These are phyloP conservation scores for Neckera pumila DNA, from an alignment of 225 moss, liverwort and hornwort species.

Conservation along the genomic window DNA sequence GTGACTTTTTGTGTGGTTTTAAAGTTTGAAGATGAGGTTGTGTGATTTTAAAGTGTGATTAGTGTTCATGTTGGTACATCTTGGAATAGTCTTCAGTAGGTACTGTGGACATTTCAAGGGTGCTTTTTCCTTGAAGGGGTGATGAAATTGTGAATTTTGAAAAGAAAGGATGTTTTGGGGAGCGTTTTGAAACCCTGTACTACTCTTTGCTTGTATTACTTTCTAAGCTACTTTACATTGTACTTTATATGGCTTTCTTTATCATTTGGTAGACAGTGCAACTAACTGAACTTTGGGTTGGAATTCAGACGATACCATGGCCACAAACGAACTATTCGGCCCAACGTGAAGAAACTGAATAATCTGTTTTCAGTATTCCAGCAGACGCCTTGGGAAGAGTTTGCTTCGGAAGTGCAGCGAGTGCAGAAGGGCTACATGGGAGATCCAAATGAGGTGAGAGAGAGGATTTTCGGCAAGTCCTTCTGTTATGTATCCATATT, in stretches of 20 bases:
- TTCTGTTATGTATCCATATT: not conserved
- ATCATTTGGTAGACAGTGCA: not conserved
- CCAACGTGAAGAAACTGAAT: constrained; percentile 56
- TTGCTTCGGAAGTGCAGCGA: constrained; percentile 40
- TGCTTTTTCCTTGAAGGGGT: not conserved
- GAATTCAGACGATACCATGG: constrained; percentile 47
- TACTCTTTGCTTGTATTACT: not conserved
- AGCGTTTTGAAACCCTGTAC: not conserved
- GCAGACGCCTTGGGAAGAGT: constrained; percentile 46
- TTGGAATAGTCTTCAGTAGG: not conserved
- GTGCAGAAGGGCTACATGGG: constrained; percentile 71
- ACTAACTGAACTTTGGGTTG: not conserved
- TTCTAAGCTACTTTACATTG: not conserved
- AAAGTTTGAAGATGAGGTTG: not conserved
- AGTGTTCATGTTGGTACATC: not conserved
- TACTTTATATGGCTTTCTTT: not conserved
- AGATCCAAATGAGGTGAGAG: constrained; percentile 52
- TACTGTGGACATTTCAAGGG: not conserved
- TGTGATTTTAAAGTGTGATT: not conserved
- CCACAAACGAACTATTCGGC: constrained; percentile 76
- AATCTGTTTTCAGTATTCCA: constrained; percentile 26
- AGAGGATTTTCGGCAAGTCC: not conserved
- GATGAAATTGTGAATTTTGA: not conserved
- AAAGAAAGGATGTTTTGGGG: not conserved
- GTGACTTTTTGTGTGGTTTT: not conserved